Evolutionary conservation across 2,329 filamentous ascomycete species (phyloP).

Genomic region (Fusarium hostae): DNA sequence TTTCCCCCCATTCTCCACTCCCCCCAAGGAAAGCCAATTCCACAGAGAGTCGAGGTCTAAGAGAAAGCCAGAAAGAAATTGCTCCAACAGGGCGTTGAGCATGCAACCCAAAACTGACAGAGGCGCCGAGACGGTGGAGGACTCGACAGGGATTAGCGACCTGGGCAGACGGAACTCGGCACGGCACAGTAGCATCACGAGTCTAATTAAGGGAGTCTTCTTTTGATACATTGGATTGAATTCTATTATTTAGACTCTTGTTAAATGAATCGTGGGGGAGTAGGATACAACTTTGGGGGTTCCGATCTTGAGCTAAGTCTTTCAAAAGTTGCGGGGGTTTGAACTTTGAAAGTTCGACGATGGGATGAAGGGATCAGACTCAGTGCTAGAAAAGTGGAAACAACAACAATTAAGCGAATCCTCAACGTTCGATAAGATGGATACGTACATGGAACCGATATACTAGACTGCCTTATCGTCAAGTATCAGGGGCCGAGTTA

Average conservation of each 20-base stretch:
- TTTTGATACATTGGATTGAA: constrained; percentile 8
- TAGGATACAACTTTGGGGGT: constrained; percentile 29
- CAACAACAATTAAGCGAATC: constrained; percentile 10
- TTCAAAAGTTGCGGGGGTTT: constrained; percentile 26
- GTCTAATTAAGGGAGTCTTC: constrained; percentile 9
- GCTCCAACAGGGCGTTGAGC: constrained; percentile 12
- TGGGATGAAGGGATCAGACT: constrained; percentile 1
- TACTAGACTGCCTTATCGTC: neutral
- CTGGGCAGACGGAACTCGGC: constrained; percentile 38
- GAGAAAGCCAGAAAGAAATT: neutral
- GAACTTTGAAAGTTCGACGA: neutral
- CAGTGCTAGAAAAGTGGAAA: constrained; percentile 12
- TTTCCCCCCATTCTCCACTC: constrained; percentile 33
- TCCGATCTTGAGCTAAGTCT: neutral
- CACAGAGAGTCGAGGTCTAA: neutral
- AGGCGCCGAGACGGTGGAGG: constrained; percentile 34
- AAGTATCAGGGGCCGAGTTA: constrained; percentile 2
- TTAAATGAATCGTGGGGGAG: constrained; percentile 26
- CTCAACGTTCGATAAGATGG: constrained; percentile 11
- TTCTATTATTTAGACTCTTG: neutral
- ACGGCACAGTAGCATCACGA: constrained; percentile 20
- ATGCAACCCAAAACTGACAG: constrained; percentile 29
- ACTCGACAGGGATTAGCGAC: constrained; percentile 14
- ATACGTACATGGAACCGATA: neutral
- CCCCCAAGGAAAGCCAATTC: constrained; percentile 16